phyloP scores from a whole-genome alignment of 139 green algal genomes.

The Auxenochlorella protothecoides region DNA sequence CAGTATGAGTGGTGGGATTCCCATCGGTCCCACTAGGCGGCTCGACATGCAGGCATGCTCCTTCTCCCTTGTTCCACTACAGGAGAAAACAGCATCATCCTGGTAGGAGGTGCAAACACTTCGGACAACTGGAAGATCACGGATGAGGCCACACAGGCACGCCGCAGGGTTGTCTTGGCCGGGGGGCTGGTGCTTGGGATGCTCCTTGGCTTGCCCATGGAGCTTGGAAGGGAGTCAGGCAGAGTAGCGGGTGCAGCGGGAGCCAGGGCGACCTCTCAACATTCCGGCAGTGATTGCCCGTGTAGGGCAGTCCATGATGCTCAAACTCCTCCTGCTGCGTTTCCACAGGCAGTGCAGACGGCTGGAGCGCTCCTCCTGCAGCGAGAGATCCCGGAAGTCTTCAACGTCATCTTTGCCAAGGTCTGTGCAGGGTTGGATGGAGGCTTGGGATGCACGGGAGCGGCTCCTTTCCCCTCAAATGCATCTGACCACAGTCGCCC shows the following conservation, averaged over 20 bases:
- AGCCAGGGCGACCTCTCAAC: too few species aligned
- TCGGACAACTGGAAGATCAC: conserved; percentile 33
- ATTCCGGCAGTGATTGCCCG: too few species aligned
- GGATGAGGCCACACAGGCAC: conserved; percentile 9
- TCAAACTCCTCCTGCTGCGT: too few species aligned
- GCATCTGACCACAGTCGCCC: too few species aligned
- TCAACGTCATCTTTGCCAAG: conserved; percentile 61
- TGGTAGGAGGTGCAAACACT: conserved; percentile 76
- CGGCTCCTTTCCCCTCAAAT: too few species aligned
- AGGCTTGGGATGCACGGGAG: not conserved
- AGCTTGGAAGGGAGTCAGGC: not conserved
- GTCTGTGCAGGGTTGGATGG: conserved; percentile 13
- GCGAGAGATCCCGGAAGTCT: conserved; percentile 67
- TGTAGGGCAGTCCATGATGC: too few species aligned
- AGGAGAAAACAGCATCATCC: conserved; percentile 83
- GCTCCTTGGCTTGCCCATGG: too few species aligned
- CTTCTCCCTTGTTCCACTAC: not conserved
- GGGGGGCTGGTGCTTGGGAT: too few species aligned
- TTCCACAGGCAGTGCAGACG: not conserved
- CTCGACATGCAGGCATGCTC: conserved; percentile 1
- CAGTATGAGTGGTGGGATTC: too few species aligned
- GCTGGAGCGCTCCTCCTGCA: conserved; percentile 74
- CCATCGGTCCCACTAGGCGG: conserved; percentile 10
- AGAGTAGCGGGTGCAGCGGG: too few species aligned
- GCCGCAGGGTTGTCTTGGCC: too few species aligned